Evolutionary conservation across 169 alveolate genomes (phyloP).

Genomic region (Plasmodium gaboni): DNA sequence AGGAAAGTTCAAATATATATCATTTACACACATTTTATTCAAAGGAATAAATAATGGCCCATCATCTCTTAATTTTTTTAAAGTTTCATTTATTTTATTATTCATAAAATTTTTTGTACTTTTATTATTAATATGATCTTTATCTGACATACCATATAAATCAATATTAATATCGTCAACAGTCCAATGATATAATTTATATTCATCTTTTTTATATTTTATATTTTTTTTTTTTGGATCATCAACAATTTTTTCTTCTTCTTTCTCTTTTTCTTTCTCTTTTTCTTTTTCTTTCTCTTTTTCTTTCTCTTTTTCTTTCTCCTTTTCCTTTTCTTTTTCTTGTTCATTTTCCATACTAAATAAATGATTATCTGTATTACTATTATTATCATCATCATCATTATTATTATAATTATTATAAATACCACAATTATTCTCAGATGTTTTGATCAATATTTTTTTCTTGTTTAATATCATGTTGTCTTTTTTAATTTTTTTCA

Average conservation of each 20-base stretch:
- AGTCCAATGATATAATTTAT: constrained; percentile 38
- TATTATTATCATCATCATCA: constrained; percentile 33
- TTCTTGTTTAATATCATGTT: constrained; percentile 11
- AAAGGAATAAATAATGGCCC: constrained; percentile 52
- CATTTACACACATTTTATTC: constrained; percentile 71
- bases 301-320: constrained; percentile 71
- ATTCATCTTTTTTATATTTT: constrained; percentile 74
- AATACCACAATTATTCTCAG: constrained; percentile 1
- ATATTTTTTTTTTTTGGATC: constrained; percentile 71
- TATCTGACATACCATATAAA: constrained; percentile 23
- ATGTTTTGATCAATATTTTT: not conserved
- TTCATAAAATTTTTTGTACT: constrained; percentile 5
- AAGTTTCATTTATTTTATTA: constrained; percentile 34
- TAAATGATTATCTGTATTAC: constrained; percentile 38
- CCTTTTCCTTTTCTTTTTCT: constrained; percentile 73
- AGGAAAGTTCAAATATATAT: constrained; percentile 63
- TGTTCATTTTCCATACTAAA: constrained; percentile 76
- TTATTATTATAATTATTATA: not conserved
- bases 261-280: constrained; percentile 68
- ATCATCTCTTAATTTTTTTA: constrained; percentile 15
- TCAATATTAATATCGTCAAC: constrained; percentile 8
- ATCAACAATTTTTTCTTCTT: constrained; percentile 73
- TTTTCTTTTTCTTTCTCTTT: constrained; percentile 76
- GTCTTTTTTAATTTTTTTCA: constrained; percentile 73
- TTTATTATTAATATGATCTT: constrained; percentile 3